These are phyloP conservation scores for Beauveria sp. DNA, from an alignment of 2,329 filamentous ascomycete genomes.

Conservation along the genomic window DNA sequence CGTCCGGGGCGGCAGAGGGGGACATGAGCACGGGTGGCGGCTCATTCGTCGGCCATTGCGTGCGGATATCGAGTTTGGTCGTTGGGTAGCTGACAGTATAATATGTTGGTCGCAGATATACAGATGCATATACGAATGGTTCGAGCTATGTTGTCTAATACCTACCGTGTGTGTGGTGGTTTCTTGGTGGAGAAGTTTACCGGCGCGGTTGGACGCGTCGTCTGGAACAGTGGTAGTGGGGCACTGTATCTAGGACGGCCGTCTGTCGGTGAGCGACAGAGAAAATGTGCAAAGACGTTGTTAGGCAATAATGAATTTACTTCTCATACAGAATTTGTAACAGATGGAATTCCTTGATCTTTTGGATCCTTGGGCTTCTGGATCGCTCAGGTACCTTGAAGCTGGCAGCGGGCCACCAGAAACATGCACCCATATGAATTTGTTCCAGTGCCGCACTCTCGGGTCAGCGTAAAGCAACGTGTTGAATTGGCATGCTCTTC, in stretches of 20 bases:
- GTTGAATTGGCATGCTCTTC: no score
- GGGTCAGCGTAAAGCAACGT: no score
- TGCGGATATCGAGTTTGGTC: not conserved
- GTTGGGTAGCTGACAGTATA: not conserved
- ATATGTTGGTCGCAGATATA: not conserved
- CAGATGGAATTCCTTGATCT: not conserved
- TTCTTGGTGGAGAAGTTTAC: not conserved
- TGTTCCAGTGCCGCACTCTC: no score
- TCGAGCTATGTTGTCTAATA: not conserved
- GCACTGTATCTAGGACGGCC: not conserved
- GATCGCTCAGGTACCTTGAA: no score
- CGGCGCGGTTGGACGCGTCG: slow-evolving; percentile 5
- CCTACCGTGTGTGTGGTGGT: not conserved
- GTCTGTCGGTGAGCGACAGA: not conserved
- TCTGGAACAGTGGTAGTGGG: not conserved
- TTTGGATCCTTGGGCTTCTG: not conserved
- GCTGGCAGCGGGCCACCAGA: no score
- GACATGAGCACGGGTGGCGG: slow-evolving; percentile 19
- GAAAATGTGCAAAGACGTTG: not conserved
- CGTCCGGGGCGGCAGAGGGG: slow-evolving; percentile 25
- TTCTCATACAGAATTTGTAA: no score
- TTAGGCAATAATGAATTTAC: not conserved
- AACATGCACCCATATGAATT: no score
- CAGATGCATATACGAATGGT: not conserved
- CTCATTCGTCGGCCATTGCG: slow-evolving; percentile 7